These are phyloP conservation scores for Alnus rubra DNA, from an alignment of 306 rosid species.

Conservation along the genomic window DNA sequence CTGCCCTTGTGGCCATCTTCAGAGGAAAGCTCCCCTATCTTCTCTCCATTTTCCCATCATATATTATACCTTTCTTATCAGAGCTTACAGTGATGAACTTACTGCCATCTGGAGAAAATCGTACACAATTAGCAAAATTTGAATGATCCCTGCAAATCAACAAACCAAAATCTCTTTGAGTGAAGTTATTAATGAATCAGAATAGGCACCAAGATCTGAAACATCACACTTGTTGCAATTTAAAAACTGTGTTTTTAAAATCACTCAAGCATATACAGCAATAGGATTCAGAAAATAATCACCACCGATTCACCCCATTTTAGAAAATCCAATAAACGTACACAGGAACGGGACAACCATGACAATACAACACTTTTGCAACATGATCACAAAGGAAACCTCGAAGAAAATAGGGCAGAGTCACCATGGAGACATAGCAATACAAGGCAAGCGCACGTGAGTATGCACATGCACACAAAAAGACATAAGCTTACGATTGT, in stretches of 20 bases:
- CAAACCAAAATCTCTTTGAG: conserved; percentile 23
- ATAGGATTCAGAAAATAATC: not conserved
- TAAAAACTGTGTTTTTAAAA: not conserved
- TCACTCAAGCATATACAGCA: not conserved
- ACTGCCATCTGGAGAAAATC: conserved; percentile 94
- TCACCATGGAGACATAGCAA: not conserved
- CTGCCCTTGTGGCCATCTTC: conserved; percentile 93
- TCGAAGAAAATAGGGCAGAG: not conserved
- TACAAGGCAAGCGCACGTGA: not conserved
- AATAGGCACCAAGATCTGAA: conserved; percentile 3
- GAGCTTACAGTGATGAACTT: conserved; percentile 84
- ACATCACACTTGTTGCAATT: not conserved
- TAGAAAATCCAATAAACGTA: too few relatives aligned
- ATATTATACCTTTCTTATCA: conserved; percentile 83
- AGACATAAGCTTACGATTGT: not conserved
- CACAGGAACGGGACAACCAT: not conserved
- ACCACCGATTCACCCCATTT: too few relatives aligned
- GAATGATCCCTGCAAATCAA: conserved; percentile 86
- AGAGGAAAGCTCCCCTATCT: conserved; percentile 84
- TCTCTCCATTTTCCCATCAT: conserved; percentile 82
- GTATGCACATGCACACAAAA: not conserved
- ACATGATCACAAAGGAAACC: too few relatives aligned
- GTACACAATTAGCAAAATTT: conserved; percentile 86
- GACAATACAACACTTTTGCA: not conserved
- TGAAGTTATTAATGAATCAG: conserved; percentile 7